phyloP scores from a whole-genome alignment of 2,329 filamentous ascomycete genomes.

The Geosmithia morbida region DNA sequence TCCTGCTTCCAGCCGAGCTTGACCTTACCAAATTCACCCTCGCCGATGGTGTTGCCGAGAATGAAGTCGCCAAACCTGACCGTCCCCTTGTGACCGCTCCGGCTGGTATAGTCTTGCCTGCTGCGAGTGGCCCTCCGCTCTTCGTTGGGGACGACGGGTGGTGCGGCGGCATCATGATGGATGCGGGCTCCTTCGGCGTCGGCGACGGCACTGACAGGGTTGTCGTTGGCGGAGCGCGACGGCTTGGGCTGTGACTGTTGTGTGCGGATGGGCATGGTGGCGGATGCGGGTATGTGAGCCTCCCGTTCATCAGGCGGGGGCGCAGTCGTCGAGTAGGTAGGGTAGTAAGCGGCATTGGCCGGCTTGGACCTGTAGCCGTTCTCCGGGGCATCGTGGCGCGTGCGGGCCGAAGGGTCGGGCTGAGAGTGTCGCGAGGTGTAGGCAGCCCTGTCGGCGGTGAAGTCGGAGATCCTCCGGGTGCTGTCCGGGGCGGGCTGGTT shows the following conservation, averaged over 20 bases:
- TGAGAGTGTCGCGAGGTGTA: constrained; percentile 25
- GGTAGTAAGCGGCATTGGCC: constrained; percentile 12
- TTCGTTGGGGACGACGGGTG: constrained; percentile 20
- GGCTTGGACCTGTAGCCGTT: constrained; percentile 8
- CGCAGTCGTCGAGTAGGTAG: not conserved
- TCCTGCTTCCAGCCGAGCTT: constrained; percentile 98
- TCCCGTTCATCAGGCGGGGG: not conserved
- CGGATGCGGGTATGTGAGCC: constrained; percentile 7
- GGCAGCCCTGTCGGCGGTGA: constrained; percentile 25
- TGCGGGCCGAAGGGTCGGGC: constrained; percentile 14
- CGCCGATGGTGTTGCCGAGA: constrained; percentile 86
- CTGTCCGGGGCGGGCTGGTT: constrained; percentile 28
- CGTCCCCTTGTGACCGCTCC: constrained; percentile 39
- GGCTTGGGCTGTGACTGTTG: constrained; percentile 35
- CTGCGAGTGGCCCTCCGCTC: constrained; percentile 35
- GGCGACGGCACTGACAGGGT: constrained; percentile 57
- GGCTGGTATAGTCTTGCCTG: constrained; percentile 39
- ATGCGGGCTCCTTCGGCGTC: constrained; percentile 15
- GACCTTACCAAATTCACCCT: constrained; percentile 97
- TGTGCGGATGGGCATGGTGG: constrained; percentile 29
- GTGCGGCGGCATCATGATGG: constrained; percentile 23
- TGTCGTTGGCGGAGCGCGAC: constrained; percentile 60
- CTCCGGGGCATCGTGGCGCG: not conserved
- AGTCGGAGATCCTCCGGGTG: constrained; percentile 27
- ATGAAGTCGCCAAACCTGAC: constrained; percentile 94